Conservation (phyloP, 2,329 filamentous ascomycete species). For the Dryadomyces quercivorus region DNA sequence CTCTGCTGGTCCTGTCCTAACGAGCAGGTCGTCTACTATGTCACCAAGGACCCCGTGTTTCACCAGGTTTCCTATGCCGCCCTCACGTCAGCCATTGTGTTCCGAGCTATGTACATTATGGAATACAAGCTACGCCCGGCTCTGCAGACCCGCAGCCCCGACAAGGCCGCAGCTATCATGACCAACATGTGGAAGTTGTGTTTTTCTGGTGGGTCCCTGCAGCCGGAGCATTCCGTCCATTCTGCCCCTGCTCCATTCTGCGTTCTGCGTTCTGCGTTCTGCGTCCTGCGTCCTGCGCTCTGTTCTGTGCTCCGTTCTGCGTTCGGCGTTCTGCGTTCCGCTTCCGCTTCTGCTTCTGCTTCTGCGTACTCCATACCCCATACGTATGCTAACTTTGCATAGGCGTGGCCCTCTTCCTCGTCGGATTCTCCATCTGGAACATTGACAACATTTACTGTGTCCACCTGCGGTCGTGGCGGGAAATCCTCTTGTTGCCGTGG, state of each 20-base stretch:
- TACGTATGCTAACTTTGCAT: neutral
- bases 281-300: too few species aligned
- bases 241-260: neutral
- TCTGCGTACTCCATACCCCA: too few species aligned
- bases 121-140: conserved; percentile 33
- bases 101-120: conserved; percentile 69
- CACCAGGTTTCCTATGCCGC: conserved; percentile 70
- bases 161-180: conserved; percentile 34
- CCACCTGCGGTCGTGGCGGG: conserved; percentile 51
- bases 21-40: conserved; percentile 49
- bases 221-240: conserved; percentile 15
- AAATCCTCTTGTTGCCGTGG: conserved; percentile 64
- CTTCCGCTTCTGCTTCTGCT: neutral
- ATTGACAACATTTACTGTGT: conserved; percentile 68
- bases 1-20: too few species aligned
- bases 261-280: too few species aligned
- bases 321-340: too few species aligned
- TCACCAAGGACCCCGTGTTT: conserved; percentile 70
- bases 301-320: too few species aligned
- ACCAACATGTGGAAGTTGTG: conserved; percentile 69
- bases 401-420: conserved; percentile 60
- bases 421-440: conserved; percentile 66
- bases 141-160: conserved; percentile 30
- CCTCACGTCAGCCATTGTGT: conserved; percentile 57
- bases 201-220: conserved; percentile 27